Conservation (phyloP, 148 eudicot species). For the Simmondsia chinensis region DNA sequence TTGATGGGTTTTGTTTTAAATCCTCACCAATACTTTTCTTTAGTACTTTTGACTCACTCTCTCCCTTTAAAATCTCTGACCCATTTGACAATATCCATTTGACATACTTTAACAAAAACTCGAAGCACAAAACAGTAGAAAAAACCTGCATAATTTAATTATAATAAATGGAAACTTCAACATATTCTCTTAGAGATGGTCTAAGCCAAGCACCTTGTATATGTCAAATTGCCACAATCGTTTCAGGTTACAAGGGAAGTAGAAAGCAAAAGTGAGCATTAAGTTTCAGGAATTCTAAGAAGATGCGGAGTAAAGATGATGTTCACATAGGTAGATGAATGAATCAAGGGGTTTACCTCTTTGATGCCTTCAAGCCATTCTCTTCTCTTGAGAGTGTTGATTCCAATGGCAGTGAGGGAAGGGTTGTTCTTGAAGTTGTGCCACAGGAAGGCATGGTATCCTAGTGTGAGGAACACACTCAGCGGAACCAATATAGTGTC, state of each 20-base stretch:
- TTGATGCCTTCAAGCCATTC: conserved; percentile 33
- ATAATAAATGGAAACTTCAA: too few relatives aligned
- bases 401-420: conserved; percentile 15
- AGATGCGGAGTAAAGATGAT: too few relatives aligned
- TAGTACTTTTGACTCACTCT: too few relatives aligned
- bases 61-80: too few relatives aligned
- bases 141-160: too few relatives aligned
- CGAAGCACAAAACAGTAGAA: too few relatives aligned
- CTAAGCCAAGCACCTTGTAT: too few relatives aligned
- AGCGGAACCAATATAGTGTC: conserved; percentile 21
- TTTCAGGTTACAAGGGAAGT: background rate
- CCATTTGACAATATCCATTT: too few relatives aligned
- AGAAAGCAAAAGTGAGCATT: background rate
- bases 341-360: conserved; percentile 19
- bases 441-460: conserved; percentile 29
- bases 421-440: conserved; percentile 25
- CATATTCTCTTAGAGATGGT: too few relatives aligned
- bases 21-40: too few relatives aligned
- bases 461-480: conserved; percentile 16
- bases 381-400: conserved; percentile 23
- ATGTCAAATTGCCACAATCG: too few relatives aligned
- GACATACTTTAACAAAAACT: too few relatives aligned
- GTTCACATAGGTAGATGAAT: background rate
- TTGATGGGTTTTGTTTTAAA: background rate
- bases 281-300: background rate